phyloP scores from a whole-genome alignment of 139 green algal genomes.

The Zygnema cylindricum region DNA sequence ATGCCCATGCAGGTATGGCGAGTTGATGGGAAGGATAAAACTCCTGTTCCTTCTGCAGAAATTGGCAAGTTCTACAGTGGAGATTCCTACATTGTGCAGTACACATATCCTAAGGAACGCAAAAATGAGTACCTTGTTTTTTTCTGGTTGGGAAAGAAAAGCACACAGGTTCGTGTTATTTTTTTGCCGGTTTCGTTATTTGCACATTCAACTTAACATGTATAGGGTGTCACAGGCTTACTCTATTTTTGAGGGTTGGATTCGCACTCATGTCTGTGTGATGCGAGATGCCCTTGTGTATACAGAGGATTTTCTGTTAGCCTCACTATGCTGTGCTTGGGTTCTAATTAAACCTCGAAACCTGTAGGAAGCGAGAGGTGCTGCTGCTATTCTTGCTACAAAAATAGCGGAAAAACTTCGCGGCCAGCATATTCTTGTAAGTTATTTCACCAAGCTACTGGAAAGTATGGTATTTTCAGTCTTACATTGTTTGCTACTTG shows the following conservation, averaged over 20 bases:
- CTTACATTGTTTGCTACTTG: no score
- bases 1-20: constrained; percentile 39
- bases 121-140: constrained; percentile 57
- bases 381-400: neutral
- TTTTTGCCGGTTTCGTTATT: no score
- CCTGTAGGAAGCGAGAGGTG: constrained; percentile 35
- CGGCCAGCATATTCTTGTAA: constrained; percentile 18
- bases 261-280: neutral
- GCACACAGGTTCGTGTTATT: neutral
- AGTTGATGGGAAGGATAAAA: constrained; percentile 33
- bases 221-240: no score
- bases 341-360: no score
- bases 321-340: no score
- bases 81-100: constrained; percentile 59
- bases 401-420: constrained; percentile 28
- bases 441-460: neutral
- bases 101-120: constrained; percentile 49
- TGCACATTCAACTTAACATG: no score
- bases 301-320: no score
- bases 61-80: constrained; percentile 57
- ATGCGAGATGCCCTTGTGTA: no score
- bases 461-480: no score
- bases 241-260: neutral
- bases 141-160: constrained; percentile 56
- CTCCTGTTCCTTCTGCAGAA: constrained; percentile 20